phyloP scores from a whole-genome alignment of 2,329 filamentous ascomycete species.

The Colletotrichum abscissum region DNA sequence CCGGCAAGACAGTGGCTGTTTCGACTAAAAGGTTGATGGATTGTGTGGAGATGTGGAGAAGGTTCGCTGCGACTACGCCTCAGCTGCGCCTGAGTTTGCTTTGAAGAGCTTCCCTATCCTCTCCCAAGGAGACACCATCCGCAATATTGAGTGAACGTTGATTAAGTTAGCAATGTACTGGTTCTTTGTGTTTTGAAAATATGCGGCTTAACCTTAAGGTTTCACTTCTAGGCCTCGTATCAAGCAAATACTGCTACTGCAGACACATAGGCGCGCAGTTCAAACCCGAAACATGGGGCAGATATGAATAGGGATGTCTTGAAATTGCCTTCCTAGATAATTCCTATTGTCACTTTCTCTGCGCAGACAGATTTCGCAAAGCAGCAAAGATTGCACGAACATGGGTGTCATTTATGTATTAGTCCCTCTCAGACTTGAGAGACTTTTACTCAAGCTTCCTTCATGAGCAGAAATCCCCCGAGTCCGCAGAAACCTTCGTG shows the following conservation, averaged over 20 bases:
- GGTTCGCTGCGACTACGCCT: not conserved
- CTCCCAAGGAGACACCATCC: no score
- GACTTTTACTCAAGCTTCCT: not conserved
- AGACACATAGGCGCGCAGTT: not conserved
- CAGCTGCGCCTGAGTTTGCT: not conserved
- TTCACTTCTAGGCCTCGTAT: no score
- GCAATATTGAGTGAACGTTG: no score
- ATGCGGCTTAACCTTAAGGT: no score
- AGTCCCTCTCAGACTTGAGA: not conserved
- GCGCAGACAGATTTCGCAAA: not conserved
- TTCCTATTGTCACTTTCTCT: not conserved
- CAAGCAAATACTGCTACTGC: not conserved
- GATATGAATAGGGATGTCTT: not conserved
- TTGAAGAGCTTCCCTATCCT: no score
- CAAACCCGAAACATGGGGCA: not conserved
- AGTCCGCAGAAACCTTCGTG: not conserved
- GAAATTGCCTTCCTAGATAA: not conserved
- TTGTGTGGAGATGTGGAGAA: not conserved
- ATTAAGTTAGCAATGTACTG: no score
- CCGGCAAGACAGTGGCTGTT: not conserved
- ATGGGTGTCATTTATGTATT: not conserved
- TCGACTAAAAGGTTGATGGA: not conserved
- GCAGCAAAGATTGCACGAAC: not conserved
- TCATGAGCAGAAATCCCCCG: not conserved
- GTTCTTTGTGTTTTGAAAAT: no score